A percentile compares a stretch with the other conserved stretches of the same genome.
These are phyloP conservation scores for Phytophthora niederhauseri DNA, from an alignment of 352 stramenopile genomes.

Conservation along the genomic window DNA sequence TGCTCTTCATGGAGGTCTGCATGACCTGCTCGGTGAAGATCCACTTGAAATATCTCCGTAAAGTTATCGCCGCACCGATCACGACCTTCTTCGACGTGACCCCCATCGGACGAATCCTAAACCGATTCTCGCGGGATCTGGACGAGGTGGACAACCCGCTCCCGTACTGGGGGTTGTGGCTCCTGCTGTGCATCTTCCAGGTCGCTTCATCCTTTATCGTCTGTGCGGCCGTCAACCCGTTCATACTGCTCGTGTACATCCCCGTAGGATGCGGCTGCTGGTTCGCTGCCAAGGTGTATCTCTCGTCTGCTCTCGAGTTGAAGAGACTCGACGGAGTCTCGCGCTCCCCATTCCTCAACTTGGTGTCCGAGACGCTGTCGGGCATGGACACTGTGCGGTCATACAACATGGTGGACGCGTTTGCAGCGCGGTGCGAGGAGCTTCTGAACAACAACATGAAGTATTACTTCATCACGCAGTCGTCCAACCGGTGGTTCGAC, in stretches of 20 bases:
- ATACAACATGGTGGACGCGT: constrained; percentile 54
- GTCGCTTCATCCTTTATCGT: constrained; percentile 45
- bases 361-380: constrained; percentile 93
- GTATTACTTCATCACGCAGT: constrained; percentile 45
- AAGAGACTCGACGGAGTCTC: constrained; percentile 95
- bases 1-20: constrained; percentile 57
- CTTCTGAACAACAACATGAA: constrained; percentile 49
- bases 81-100: constrained; percentile 76
- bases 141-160: constrained; percentile 65
- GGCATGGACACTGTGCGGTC: constrained; percentile 93
- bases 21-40: constrained; percentile 50
- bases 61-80: constrained; percentile 57
- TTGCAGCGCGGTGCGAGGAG: constrained; percentile 41
- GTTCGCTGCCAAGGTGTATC: constrained; percentile 75
- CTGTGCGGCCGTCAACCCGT: constrained; percentile 50
- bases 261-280: constrained; percentile 37
- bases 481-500: constrained; percentile 90
- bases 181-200: constrained; percentile 55
- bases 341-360: constrained; percentile 90
- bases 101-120: constrained; percentile 65
- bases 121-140: constrained; percentile 68
- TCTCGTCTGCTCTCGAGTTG: constrained; percentile 84
- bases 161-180: constrained; percentile 59
- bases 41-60: constrained; percentile 48
- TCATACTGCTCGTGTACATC: constrained; percentile 57